Conservation (phyloP, 305 asterid species). For the Rubia occidens region DNA sequence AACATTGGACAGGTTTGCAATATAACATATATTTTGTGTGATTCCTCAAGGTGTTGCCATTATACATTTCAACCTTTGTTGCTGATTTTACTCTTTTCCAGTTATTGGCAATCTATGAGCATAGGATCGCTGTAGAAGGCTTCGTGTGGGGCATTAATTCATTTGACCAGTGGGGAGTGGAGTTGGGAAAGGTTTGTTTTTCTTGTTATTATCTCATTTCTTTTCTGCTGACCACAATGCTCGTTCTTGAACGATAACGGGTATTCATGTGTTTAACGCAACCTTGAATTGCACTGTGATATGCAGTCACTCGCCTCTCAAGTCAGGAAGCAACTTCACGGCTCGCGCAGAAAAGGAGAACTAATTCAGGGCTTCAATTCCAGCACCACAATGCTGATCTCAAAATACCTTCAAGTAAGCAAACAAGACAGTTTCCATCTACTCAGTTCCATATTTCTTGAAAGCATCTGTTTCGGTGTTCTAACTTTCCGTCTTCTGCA, state of each 20-base stretch:
- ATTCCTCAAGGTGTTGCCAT: not conserved
- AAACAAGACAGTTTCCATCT: not conserved
- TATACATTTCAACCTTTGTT: conserved; percentile 14
- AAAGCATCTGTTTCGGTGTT: not conserved
- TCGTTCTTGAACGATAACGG: not conserved
- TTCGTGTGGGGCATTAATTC: conserved; percentile 98
- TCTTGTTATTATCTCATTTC: not conserved
- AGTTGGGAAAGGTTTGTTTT: conserved; percentile 72
- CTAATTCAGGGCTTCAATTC: conserved; percentile 73
- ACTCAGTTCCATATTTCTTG: not conserved
- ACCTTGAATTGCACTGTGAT: not conserved
- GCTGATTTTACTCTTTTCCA: conserved; percentile 30
- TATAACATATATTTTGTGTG: not conserved
- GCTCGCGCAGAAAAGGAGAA: conserved; percentile 76
- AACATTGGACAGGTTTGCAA: conserved; percentile 77
- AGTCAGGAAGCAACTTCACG: conserved; percentile 93
- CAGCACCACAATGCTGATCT: conserved; percentile 59
- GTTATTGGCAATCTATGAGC: conserved; percentile 94
- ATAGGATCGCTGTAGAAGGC: conserved; percentile 94
- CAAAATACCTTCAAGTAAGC: conserved; percentile 68
- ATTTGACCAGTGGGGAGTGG: conserved; percentile 99
- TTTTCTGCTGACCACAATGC: not conserved
- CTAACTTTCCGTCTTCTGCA: conserved; percentile 24
- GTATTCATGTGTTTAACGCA: not conserved
- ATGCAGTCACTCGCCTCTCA: conserved; percentile 87